Evolutionary conservation across 176 grass and related monocot genomes (phyloP).

Genomic region (Secale cereale): DNA sequence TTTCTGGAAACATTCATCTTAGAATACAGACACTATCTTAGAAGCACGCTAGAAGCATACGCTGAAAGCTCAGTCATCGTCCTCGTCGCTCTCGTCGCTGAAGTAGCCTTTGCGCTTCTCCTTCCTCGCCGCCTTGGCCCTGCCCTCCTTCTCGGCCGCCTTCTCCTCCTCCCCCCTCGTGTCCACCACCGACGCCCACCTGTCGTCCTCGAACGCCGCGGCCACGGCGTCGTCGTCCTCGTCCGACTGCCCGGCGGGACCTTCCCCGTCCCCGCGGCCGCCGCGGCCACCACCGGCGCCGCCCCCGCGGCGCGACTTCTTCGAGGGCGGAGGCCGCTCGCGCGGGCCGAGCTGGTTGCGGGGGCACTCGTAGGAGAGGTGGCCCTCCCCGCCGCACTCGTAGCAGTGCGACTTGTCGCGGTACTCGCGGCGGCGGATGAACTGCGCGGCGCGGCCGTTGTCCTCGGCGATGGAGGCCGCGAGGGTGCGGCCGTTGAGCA

Average conservation of each 20-base stretch:
- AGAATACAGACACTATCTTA: constrained; percentile 29
- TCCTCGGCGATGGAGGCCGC: constrained; percentile 76
- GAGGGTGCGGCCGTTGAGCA: constrained; percentile 61
- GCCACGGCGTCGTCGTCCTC: constrained; percentile 17
- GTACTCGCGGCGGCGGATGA: constrained; percentile 90
- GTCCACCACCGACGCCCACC: constrained; percentile 60
- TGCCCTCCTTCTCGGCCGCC: constrained; percentile 30
- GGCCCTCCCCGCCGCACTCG: constrained; percentile 76
- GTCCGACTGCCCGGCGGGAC: constrained; percentile 22
- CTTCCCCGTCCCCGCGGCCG: background rate
- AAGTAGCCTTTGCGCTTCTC: constrained; percentile 93
- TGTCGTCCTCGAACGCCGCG: constrained; percentile 45
- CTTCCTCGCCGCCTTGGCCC: constrained; percentile 46
- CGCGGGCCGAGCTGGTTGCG: constrained; percentile 84
- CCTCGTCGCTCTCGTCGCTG: constrained; percentile 93
- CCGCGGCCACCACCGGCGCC: background rate
- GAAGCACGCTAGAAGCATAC: constrained; percentile 12
- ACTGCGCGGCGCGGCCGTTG: constrained; percentile 83
- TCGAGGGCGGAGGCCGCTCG: constrained; percentile 56
- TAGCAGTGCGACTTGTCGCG: constrained; percentile 86
- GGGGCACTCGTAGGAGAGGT: constrained; percentile 97
- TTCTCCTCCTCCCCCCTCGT: constrained; percentile 46
- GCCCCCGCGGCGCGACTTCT: constrained; percentile 34
- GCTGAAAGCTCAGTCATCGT: constrained; percentile 48
- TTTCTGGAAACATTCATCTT: background rate